phyloP scores from a whole-genome alignment of 2,329 filamentous ascomycete species.

The Xylariaceae sp. region DNA sequence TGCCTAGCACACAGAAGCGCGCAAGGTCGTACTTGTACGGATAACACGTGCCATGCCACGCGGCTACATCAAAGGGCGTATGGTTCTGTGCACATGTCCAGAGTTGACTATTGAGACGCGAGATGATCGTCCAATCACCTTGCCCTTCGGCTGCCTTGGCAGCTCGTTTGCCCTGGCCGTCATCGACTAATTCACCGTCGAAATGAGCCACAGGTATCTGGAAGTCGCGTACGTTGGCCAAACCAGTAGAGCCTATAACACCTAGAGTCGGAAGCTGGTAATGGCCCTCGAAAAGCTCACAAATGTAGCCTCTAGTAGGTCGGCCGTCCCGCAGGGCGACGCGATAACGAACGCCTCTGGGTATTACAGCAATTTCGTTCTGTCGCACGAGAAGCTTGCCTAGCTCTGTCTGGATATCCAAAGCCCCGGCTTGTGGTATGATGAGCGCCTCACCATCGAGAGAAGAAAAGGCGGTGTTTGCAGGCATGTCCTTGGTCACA shows the following conservation, averaged over 20 bases:
- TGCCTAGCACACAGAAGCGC: conserved; percentile 76
- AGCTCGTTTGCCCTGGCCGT: conserved; percentile 48
- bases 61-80: conserved; percentile 79
- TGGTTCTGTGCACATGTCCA: conserved; percentile 71
- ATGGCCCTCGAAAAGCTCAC: conserved; percentile 76
- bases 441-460: conserved; percentile 81
- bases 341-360: conserved; percentile 75
- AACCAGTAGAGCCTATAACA: conserved; percentile 73
- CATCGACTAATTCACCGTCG: conserved; percentile 59
- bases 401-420: conserved; percentile 80
- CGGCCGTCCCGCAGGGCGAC: conserved; percentile 68
- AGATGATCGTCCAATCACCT: conserved; percentile 18
- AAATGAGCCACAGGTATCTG: conserved; percentile 74
- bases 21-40: conserved; percentile 84
- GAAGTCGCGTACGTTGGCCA: conserved; percentile 80
- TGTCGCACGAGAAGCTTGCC: conserved; percentile 77
- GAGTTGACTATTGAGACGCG: conserved; percentile 48
- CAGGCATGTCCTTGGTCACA: conserved; percentile 77
- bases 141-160: conserved; percentile 43
- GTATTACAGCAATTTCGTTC: conserved; percentile 79
- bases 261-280: conserved; percentile 75
- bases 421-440: conserved; percentile 73
- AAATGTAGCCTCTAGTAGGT: conserved; percentile 70
- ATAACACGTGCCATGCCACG: conserved; percentile 81
- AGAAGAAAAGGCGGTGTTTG: conserved; percentile 80